Percentiles rank a stretch among this genome's conserved stretches.
Evolutionary conservation across 164 flowering plant genomes (phyloP).

Genomic region (Umbilicus rupestris): DNA sequence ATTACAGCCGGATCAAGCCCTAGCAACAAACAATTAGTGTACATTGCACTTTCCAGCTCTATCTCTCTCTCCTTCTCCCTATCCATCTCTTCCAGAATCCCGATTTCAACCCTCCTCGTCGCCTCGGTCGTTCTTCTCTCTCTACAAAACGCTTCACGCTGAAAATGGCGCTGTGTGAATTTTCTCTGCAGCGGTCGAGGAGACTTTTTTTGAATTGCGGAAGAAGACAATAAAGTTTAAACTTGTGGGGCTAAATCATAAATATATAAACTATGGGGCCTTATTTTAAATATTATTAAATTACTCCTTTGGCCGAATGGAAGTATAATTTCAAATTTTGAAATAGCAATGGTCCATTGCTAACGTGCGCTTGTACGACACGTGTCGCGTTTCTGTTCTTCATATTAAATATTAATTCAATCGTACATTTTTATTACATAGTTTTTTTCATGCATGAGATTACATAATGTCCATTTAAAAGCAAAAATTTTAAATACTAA

Average conservation of each 20-base stretch:
- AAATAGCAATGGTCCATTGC: too few species aligned
- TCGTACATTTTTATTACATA: too few species aligned
- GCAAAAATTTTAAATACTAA: too few species aligned
- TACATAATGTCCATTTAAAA: too few species aligned
- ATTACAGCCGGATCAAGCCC: slow-evolving; percentile 86
- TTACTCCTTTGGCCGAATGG: too few species aligned
- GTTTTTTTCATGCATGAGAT: too few species aligned
- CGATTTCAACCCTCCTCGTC: neutral
- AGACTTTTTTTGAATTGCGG: neutral
- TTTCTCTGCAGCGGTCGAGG: neutral
- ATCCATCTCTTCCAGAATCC: slow-evolving; percentile 46
- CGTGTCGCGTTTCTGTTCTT: too few species aligned
- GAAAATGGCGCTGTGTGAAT: neutral
- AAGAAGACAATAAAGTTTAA: neutral
- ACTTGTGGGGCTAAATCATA: neutral
- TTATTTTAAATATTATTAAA: neutral
- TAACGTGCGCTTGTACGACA: too few species aligned
- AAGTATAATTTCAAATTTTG: too few species aligned
- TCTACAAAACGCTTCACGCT: neutral
- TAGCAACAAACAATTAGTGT: slow-evolving; percentile 87
- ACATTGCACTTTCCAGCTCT: slow-evolving; percentile 96
- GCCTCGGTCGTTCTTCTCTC: neutral
- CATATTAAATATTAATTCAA: too few species aligned
- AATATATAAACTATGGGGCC: too few species aligned
- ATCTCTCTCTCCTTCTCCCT: slow-evolving; percentile 94